Evolutionary conservation across 2,329 filamentous ascomycete species (phyloP).

Genomic region (Penicillium sp.): DNA sequence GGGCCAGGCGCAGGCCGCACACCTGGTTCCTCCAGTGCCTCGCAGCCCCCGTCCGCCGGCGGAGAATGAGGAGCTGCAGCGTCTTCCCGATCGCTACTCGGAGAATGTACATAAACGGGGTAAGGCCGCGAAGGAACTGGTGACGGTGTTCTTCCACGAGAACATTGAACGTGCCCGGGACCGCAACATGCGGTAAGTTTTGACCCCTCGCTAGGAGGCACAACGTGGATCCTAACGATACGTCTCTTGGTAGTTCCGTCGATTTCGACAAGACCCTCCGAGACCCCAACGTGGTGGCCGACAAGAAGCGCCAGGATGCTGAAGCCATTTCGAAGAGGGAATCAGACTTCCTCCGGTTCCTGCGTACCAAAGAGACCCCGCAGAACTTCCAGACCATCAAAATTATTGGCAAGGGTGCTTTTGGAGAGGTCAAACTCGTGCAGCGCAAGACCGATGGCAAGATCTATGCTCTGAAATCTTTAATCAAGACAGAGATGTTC

Average conservation of each 20-base stretch:
- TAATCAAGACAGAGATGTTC: constrained; percentile 99
- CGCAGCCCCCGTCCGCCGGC: constrained; percentile 50
- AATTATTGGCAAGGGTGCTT: constrained; percentile 97
- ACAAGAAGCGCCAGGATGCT: constrained; percentile 77
- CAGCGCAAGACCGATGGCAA: constrained; percentile 94
- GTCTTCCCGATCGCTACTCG: constrained; percentile 77
- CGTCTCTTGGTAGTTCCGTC: constrained; percentile 60
- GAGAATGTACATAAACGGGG: constrained; percentile 74
- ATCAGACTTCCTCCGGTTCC: constrained; percentile 85
- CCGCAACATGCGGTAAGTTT: constrained; percentile 80
- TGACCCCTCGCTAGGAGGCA: neutral
- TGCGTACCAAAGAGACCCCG: constrained; percentile 86
- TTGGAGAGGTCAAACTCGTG: constrained; percentile 95
- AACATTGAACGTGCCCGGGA: constrained; percentile 94
- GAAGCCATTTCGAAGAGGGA: constrained; percentile 80
- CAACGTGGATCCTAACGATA: neutral
- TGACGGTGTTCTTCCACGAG: constrained; percentile 88
- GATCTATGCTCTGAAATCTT: constrained; percentile 95
- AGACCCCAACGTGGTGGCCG: constrained; percentile 66
- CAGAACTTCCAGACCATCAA: constrained; percentile 95
- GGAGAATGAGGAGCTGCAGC: constrained; percentile 66
- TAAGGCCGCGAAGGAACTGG: constrained; percentile 59
- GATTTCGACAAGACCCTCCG: constrained; percentile 82
- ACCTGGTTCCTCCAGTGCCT: constrained; percentile 63
- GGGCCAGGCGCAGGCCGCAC: constrained; percentile 55